These are phyloP conservation scores for Rhodotorula sp. DNA, from an alignment of 1,284 basidiomycete genomes.

Conservation along the genomic window DNA sequence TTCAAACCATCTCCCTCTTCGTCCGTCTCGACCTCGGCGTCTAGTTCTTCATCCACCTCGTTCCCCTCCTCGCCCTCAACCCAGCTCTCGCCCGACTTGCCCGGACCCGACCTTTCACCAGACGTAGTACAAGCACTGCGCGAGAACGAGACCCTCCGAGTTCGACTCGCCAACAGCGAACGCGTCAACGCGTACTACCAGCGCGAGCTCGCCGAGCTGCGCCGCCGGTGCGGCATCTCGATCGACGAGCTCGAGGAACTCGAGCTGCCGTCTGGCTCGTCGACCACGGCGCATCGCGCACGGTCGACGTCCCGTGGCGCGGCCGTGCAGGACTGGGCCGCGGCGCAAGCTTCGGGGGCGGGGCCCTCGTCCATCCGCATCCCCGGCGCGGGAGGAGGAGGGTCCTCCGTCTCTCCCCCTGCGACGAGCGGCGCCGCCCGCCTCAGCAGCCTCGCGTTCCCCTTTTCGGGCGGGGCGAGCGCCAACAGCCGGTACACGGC, in stretches of 20 bases:
- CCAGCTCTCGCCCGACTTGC: slow-evolving; percentile 17
- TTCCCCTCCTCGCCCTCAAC: slow-evolving; percentile 28
- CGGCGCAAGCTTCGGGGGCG: background rate
- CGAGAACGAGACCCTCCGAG: slow-evolving; percentile 28
- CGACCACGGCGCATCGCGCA: background rate
- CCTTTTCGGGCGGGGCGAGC: slow-evolving; percentile 11
- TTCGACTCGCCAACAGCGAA: slow-evolving; percentile 28
- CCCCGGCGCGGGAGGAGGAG: slow-evolving; percentile 11
- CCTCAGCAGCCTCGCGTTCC: slow-evolving; percentile 9
- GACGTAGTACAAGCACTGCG: slow-evolving; percentile 20
- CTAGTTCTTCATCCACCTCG: slow-evolving; percentile 19
- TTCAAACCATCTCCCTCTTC: slow-evolving; percentile 12
- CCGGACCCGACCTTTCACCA: background rate
- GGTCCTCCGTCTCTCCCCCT: slow-evolving; percentile 21
- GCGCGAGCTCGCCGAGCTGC: slow-evolving; percentile 30
- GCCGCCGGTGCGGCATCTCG: slow-evolving; percentile 21
- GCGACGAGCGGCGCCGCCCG: slow-evolving; percentile 6
- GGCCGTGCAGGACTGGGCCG: background rate
- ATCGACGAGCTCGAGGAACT: slow-evolving; percentile 33
- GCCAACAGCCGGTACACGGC: slow-evolving; percentile 6
- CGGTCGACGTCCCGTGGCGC: background rate
- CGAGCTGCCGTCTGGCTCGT: slow-evolving; percentile 1
- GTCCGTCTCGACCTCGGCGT: slow-evolving; percentile 28
- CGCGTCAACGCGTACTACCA: slow-evolving; percentile 32
- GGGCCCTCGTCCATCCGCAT: slow-evolving; percentile 25